Percentiles rank a stretch among this genome's conserved stretches.
phyloP scores from a whole-genome alignment of 306 rosid species.

The Rosa persica region DNA sequence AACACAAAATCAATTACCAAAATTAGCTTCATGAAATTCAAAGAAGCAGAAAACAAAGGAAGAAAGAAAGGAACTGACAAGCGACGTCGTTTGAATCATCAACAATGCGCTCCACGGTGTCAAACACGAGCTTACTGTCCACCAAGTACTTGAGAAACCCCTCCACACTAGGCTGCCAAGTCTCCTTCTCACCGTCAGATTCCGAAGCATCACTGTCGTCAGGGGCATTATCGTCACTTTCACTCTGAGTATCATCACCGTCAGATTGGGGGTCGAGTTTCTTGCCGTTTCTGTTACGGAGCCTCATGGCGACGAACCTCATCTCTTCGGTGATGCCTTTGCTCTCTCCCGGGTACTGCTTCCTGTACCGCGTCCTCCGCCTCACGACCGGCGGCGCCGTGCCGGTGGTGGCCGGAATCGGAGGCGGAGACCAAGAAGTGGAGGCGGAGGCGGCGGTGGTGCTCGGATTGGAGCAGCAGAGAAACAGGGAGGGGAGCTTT shows the following conservation, averaged over 20 bases:
- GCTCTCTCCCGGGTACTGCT: conserved; percentile 74
- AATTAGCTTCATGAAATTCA: not conserved
- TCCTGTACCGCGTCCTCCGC: conserved; percentile 60
- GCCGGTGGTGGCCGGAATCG: not conserved
- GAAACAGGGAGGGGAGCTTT: not conserved
- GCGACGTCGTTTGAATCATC: conserved; percentile 71
- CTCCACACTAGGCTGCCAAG: conserved; percentile 65
- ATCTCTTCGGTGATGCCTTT: conserved; percentile 86
- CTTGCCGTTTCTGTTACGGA: conserved; percentile 48
- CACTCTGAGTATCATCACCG: not conserved
- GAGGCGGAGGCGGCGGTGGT: not conserved
- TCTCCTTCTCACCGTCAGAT: conserved; percentile 24
- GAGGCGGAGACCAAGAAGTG: not conserved
- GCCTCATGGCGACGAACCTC: conserved; percentile 93
- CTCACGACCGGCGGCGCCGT: conserved; percentile 33
- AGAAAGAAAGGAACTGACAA: conserved; percentile 38
- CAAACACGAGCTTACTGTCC: conserved; percentile 67
- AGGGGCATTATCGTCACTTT: not conserved
- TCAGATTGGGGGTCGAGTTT: conserved; percentile 20
- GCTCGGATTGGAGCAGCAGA: conserved; percentile 2
- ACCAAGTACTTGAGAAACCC: conserved; percentile 69
- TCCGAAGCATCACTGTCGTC: conserved; percentile 1
- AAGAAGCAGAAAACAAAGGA: not conserved
- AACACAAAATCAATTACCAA: not conserved
- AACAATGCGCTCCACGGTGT: conserved; percentile 70